These are phyloP conservation scores for Malbranchea cinnamomea DNA, from an alignment of 2,329 filamentous ascomycete species.

Conservation along the genomic window DNA sequence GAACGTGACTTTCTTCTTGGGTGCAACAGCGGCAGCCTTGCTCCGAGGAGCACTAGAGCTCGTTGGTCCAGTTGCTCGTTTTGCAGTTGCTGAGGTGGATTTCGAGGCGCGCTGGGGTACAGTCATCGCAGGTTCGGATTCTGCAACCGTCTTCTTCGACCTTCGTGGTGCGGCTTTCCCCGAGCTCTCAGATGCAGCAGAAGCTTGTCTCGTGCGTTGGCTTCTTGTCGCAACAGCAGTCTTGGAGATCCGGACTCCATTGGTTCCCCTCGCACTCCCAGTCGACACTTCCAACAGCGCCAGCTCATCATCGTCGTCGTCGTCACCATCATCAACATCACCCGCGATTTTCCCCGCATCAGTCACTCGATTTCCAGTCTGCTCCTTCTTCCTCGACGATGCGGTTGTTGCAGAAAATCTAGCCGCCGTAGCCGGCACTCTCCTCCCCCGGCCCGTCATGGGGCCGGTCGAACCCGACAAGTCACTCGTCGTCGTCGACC, in stretches of 20 bases:
- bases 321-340: slow-evolving; percentile 1
- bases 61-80: slow-evolving; percentile 15
- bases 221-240: too few species aligned
- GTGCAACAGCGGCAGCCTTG: slow-evolving; percentile 18
- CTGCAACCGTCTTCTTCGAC: slow-evolving; percentile 9
- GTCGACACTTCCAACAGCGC: slow-evolving; percentile 14
- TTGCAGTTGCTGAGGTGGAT: slow-evolving; percentile 11
- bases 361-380: too few species aligned
- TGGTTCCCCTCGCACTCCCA: too few species aligned
- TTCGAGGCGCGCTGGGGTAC: slow-evolving; percentile 10
- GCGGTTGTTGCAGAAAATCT: not conserved
- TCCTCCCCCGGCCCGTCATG: too few species aligned
- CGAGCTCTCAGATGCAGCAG: not conserved
- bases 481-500: slow-evolving; percentile 1
- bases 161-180: slow-evolving; percentile 3
- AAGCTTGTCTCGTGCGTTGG: not conserved
- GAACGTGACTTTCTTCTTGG: slow-evolving; percentile 34
- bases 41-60: slow-evolving; percentile 11
- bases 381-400: too few species aligned
- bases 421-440: too few species aligned
- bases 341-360: too few species aligned
- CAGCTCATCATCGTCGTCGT: slow-evolving; percentile 16
- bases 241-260: too few species aligned
- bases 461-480: not conserved
- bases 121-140: slow-evolving; percentile 5